Evolutionary conservation across 2,329 filamentous ascomycete species (phyloP).

Genomic region (Clarireedia hainanense): DNA sequence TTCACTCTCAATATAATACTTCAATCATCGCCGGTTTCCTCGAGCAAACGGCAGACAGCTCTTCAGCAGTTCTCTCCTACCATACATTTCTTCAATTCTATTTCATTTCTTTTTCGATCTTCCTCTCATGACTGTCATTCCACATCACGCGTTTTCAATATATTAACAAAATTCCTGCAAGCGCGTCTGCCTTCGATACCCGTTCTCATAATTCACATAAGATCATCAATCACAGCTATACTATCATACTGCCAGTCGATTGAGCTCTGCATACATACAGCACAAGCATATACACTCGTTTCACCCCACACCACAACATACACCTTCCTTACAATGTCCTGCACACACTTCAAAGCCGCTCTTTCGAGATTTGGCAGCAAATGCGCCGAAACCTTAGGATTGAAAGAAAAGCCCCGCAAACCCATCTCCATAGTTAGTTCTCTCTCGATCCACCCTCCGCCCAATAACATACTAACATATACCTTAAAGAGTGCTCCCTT

Average conservation of each 20-base stretch:
- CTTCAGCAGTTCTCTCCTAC: slow-evolving; percentile 13
- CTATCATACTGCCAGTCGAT: not conserved
- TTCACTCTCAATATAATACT: slow-evolving; percentile 6
- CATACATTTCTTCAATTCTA: slow-evolving; percentile 2
- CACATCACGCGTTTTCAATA: slow-evolving; percentile 14
- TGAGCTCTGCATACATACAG: not conserved
- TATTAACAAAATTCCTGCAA: slow-evolving; percentile 3
- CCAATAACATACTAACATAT: slow-evolving; percentile 18
- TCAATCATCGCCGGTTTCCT: slow-evolving; percentile 1
- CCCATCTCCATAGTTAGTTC: slow-evolving; percentile 15
- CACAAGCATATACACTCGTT: slow-evolving; percentile 2
- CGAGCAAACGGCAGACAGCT: slow-evolving; percentile 7
- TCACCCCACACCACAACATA: not conserved
- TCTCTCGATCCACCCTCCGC: not conserved
- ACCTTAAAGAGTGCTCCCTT: slow-evolving; percentile 48
- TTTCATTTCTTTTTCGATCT: not conserved
- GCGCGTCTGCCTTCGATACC: not conserved
- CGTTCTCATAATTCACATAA: not conserved
- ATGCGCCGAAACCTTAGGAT: slow-evolving; percentile 14
- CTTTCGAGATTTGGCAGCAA: slow-evolving; percentile 12
- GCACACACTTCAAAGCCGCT: slow-evolving; percentile 9
- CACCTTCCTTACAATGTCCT: slow-evolving; percentile 9
- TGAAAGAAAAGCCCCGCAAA: slow-evolving; percentile 14
- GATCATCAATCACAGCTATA: not conserved
- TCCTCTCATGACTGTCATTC: slow-evolving; percentile 5